Evolutionary conservation across 2,329 filamentous ascomycete genomes (phyloP), one percentile per base, ranked within the genome.

Genomic region (Ophiostoma piceae): DNA sequence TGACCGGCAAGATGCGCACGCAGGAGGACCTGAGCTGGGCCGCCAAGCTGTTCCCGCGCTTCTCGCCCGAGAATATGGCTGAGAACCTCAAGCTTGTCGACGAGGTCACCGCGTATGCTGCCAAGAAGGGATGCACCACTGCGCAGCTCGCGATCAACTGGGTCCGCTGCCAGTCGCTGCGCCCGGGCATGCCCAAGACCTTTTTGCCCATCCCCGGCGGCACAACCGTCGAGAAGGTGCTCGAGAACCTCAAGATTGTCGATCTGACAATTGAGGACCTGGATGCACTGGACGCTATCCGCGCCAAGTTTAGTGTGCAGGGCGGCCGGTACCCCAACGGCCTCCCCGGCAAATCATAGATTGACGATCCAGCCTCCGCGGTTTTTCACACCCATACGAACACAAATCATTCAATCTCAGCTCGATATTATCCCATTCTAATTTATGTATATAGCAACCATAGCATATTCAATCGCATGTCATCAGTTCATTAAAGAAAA

Each of bases 101-200:
- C 43, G 75, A 77, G 39, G 78, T 88, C 68, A 77, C 78, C 8
- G 77, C 76, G 16, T 74, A 87, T 7, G 85, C 85, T 0, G 72
- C 78, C 71, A 77, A 78, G 70, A 87, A 86, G 75, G 79, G 78
- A 0, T 79, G 79, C 68, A 86, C 85, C 0, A 71, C 83, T 0
- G 78, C 79, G 9, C 82, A 89, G 75, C 74, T 89, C 29, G 83
- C 85, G 5, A 79, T 88, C 68, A 85, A 85, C 1, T 88, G 85
- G 85, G 73, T 87, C 71, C 73, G 85, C 70, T 80, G 80, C 3
- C 84, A 86, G 73, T 71, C 70, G 1, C 43, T 51, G 69, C 72
- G 71, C 5, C 69, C 70, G 2, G 71, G 71, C 82, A 83, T 2
- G 79, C 82, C 37, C 82, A 54, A 39, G 8, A 69, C 85, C 72